Conservation (phyloP, 2,329 filamentous ascomycete species). For the Curvularia lunata region DNA sequence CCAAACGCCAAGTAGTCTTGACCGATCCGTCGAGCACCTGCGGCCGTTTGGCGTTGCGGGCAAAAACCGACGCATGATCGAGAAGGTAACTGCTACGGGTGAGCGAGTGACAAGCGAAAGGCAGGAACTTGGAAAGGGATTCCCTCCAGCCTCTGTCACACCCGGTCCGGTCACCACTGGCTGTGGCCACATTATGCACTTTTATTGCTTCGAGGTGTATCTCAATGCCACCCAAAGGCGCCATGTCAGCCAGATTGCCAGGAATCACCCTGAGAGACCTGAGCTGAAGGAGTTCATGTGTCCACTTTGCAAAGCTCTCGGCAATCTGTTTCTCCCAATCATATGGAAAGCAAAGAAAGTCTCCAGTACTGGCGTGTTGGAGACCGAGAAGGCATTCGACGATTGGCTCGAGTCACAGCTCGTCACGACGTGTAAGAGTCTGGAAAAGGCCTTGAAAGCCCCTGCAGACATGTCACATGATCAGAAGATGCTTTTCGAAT, state of each 20-base stretch:
- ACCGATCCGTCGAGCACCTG: constrained; percentile 80
- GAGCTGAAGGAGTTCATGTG: constrained; percentile 89
- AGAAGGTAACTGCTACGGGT: constrained; percentile 76
- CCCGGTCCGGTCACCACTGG: constrained; percentile 84
- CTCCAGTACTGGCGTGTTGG: constrained; percentile 75
- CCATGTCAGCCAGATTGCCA: constrained; percentile 89
- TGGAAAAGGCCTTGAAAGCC: constrained; percentile 39
- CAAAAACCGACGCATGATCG: constrained; percentile 79
- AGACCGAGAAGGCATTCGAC: constrained; percentile 65
- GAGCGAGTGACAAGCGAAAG: constrained; percentile 74
- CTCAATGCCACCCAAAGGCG: constrained; percentile 81
- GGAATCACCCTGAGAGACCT: constrained; percentile 87
- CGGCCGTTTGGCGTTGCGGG: constrained; percentile 90
- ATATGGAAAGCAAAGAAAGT: constrained; percentile 94
- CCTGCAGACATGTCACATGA: constrained; percentile 44
- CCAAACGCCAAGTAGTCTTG: constrained; percentile 79
- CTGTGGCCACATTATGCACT: constrained; percentile 99
- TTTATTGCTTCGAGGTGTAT: constrained; percentile 91
- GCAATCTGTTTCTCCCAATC: constrained; percentile 92
- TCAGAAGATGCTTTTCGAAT: constrained; percentile 59
- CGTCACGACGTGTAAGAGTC: constrained; percentile 59
- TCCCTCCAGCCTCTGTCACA: constrained; percentile 70
- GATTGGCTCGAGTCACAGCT: constrained; percentile 68
- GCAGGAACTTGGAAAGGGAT: constrained; percentile 88
- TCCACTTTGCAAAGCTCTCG: constrained; percentile 93